Percentiles rank a stretch among this genome's conserved stretches.
Evolutionary conservation across 2,329 filamentous ascomycete genomes (phyloP).

Genomic region (Cercospora sp.): DNA sequence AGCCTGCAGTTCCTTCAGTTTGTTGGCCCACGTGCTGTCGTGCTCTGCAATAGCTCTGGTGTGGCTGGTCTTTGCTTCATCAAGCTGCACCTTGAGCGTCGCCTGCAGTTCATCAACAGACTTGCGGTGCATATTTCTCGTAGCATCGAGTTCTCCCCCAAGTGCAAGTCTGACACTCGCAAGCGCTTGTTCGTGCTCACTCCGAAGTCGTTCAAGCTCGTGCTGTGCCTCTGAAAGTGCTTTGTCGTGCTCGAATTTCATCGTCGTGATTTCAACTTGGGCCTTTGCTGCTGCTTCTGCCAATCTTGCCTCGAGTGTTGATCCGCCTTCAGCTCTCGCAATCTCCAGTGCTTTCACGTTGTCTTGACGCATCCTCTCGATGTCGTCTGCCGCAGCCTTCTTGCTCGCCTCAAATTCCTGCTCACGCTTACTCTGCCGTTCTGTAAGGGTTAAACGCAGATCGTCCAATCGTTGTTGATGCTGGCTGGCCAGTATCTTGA

Average conservation of each 20-base stretch:
- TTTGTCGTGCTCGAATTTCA: conserved; percentile 18
- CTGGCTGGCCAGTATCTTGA: conserved; percentile 9
- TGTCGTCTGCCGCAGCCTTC: conserved; percentile 11
- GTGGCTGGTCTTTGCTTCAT: conserved; percentile 21
- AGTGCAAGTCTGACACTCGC: conserved; percentile 14
- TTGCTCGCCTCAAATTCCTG: conserved; percentile 12
- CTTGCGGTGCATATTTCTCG: conserved; percentile 4
- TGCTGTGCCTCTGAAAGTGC: conserved; percentile 16
- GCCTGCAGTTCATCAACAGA: conserved; percentile 16
- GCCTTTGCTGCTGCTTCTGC: conserved; percentile 23
- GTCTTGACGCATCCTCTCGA: conserved; percentile 18
- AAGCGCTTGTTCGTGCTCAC: conserved; percentile 22
- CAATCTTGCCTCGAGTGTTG: conserved; percentile 16
- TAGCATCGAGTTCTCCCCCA: conserved; percentile 11
- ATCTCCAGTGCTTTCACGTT: conserved; percentile 9
- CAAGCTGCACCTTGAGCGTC: conserved; percentile 16
- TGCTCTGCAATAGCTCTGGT: conserved; percentile 23
- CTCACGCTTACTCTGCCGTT: conserved; percentile 16
- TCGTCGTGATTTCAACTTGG: conserved; percentile 5
- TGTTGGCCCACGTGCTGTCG: conserved; percentile 27
- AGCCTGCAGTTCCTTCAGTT: conserved; percentile 24
- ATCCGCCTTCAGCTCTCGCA: conserved; percentile 17
- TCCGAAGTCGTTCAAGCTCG: conserved; percentile 21
- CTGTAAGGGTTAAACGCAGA: conserved; percentile 9
- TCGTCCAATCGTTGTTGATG: conserved; percentile 15